Evolutionary conservation across 768 basidiomycete genomes (phyloP).

Genomic region (Kondoa subrosea): DNA sequence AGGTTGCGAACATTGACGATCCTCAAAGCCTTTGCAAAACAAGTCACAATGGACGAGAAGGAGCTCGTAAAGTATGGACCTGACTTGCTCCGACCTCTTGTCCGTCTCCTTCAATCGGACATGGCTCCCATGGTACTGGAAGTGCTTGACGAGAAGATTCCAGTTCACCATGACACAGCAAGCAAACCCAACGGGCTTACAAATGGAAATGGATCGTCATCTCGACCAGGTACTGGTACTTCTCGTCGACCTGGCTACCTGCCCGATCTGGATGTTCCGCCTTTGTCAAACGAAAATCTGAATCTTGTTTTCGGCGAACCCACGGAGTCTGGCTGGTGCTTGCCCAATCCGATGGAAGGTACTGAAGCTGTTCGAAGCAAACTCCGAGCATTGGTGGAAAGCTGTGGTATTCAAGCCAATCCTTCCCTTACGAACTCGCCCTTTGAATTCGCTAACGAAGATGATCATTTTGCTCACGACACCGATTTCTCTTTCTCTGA

Average conservation of each 20-base stretch:
- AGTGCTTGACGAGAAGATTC: slow-evolving; percentile 57
- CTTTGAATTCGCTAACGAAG: neutral
- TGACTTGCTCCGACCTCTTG: slow-evolving; percentile 75
- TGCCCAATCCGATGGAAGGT: neutral
- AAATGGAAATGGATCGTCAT: neutral
- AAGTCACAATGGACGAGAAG: slow-evolving; percentile 53
- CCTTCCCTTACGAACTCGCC: neutral
- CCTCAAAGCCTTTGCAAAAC: slow-evolving; percentile 72
- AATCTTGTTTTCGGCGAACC: neutral
- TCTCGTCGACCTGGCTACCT: neutral
- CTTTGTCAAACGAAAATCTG: neutral
- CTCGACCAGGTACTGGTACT: neutral
- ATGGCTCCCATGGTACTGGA: slow-evolving; percentile 73
- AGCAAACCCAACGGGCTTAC: neutral
- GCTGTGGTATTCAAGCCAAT: neutral
- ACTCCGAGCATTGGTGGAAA: neutral
- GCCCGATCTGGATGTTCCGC: neutral
- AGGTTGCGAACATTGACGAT: slow-evolving; percentile 69
- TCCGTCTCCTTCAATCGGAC: slow-evolving; percentile 62
- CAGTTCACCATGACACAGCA: neutral
- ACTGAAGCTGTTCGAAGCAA: neutral
- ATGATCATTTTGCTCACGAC: neutral
- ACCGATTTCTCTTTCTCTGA: neutral
- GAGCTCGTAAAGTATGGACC: slow-evolving; percentile 59
- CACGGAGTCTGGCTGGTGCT: neutral